Base-by-base conservation (phyloP, 148 eudicot genomes). In the Hydrangea macrophylla region DNA sequence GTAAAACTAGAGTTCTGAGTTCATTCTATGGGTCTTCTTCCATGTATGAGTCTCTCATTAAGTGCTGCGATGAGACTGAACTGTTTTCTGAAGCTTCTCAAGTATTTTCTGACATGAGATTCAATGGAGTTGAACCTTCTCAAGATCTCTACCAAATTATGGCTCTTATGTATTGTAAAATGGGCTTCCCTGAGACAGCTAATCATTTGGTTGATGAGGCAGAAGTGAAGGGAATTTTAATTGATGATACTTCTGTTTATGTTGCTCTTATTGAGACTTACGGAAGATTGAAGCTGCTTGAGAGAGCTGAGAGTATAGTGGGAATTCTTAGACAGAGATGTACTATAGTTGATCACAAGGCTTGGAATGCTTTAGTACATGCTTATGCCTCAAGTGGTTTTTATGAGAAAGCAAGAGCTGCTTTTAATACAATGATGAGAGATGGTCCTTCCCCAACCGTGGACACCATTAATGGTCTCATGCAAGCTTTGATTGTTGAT, bases 351-450 rank as follows among this genome's bases (percentile, higher is more conserved):
- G 92, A 91, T 67, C 83, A 92, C 69, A 91, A 84, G 75, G 86
- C 83, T 64, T 95, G 97, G 96, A 84, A 86, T 81, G 80, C 93
- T 10, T 73, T 95, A 58, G 69, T 95, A 60, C 81, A 85, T 72
- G 91, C 88, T 64, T 95, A 95, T 83, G 90, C 93, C 67, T 68
- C 78, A 64, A 76, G 61, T 60, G 99, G 99, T 73, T 75, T 63
- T 74, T 95, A 95, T 76, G 99, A 95, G 81, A 84, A 91, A 78
- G 97, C 96, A 71, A 89, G 99, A 81, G 99, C 99, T 80, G 97
- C 93, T 77, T 95, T 95, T 65, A 84, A 77, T 80, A 95, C 96
- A 64, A 91, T 95, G 99, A 91, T 87, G 99, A 95, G 79, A 79
- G 97, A 91, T 24, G 99, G 99, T 60, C 99, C 97, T 70, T 78